A percentile compares a stretch with the other conserved stretches of the same genome.
Evolutionary conservation across 139 green algal species (phyloP).

Genomic region (Astrephomene gubernaculifera): DNA sequence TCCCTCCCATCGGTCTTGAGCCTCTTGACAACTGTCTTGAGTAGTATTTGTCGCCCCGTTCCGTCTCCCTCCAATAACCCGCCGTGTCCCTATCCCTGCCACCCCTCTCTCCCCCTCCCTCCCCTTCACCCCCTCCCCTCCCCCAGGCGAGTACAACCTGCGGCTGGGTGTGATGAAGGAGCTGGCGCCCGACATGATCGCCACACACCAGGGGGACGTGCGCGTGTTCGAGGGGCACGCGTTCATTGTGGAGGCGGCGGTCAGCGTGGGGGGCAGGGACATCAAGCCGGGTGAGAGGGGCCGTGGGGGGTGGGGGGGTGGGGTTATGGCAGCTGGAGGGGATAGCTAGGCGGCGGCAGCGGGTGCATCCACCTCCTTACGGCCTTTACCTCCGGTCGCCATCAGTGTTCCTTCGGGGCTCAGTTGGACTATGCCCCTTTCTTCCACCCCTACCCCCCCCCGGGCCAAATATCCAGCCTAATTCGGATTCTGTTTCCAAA

Average conservation of each 20-base stretch:
- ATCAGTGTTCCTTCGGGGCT: too few species aligned
- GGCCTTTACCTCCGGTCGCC: too few species aligned
- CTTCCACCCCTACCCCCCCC: too few species aligned
- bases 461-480: too few species aligned
- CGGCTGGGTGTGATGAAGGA: conserved; percentile 98
- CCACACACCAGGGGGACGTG: conserved; percentile 88
- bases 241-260: conserved; percentile 95
- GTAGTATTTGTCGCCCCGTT: too few species aligned
- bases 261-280: conserved; percentile 90
- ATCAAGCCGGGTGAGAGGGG: conserved; percentile 74
- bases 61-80: too few species aligned
- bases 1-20: too few species aligned
- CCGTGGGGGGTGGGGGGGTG: neutral
- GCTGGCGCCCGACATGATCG: conserved; percentile 92
- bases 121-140: conserved; percentile 46
- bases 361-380: too few species aligned
- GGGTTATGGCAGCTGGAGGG: neutral
- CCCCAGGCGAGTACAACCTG: conserved; percentile 98
- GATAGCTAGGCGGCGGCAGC: neutral
- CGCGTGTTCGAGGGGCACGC: conserved; percentile 94
- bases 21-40: too few species aligned
- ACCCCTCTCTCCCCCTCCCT: neutral
- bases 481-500: too few species aligned
- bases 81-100: too few species aligned
- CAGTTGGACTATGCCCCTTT: too few species aligned